phyloP scores from a whole-genome alignment of 352 stramenopile species.

The Phytophthora quininea region DNA sequence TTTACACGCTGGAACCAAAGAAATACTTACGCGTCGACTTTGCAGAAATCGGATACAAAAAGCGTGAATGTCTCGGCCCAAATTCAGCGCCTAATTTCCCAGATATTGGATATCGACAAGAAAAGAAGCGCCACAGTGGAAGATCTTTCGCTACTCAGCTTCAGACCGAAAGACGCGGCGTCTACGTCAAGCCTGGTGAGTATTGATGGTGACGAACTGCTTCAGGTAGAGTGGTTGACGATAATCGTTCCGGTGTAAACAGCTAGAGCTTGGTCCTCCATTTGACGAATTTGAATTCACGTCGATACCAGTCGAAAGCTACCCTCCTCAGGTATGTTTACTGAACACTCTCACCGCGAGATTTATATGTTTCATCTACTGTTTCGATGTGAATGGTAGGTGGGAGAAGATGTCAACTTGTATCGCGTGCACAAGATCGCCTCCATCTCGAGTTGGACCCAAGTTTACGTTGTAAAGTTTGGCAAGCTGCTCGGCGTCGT shows the following conservation, averaged over 20 bases:
- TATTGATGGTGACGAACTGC: not conserved
- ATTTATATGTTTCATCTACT: not conserved
- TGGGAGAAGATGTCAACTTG: conserved; percentile 73
- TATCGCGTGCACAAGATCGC: conserved; percentile 76
- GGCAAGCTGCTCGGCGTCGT: conserved; percentile 72
- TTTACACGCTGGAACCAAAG: not conserved
- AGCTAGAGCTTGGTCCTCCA: conserved; percentile 74
- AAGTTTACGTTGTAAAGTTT: conserved; percentile 81
- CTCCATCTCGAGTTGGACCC: conserved; percentile 84
- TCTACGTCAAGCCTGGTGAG: conserved; percentile 54
- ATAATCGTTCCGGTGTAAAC: not conserved
- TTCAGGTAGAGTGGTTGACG: not conserved
- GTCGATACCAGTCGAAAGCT: conserved; percentile 77
- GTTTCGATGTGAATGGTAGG: conserved; percentile 26
- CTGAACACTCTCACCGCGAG: not conserved
- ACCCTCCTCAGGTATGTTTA: conserved; percentile 64
- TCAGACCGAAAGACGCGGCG: conserved; percentile 56
- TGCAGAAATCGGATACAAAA: conserved; percentile 59
- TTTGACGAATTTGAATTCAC: conserved; percentile 69
- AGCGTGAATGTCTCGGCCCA: conserved; percentile 64
- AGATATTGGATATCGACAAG: conserved; percentile 72
- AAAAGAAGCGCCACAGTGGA: conserved; percentile 66
- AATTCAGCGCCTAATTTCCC: conserved; percentile 69
- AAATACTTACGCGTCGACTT: not conserved
- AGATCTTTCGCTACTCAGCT: conserved; percentile 76